Base-by-base conservation (phyloP, 345 rosid genomes). In the Bruguiera parviflora region DNA sequence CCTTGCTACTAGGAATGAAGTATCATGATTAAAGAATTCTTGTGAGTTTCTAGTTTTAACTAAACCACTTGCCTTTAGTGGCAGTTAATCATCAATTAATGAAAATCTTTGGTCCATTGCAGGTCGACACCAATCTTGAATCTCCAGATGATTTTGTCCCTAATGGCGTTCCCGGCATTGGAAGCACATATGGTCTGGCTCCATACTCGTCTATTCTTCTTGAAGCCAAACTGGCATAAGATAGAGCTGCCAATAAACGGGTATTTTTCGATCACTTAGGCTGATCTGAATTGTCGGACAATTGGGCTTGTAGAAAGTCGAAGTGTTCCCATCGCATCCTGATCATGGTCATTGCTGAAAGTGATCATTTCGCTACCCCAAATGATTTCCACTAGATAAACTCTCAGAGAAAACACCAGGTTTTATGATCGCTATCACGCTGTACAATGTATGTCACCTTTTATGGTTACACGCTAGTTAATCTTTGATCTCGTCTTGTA, bases 121-220 rank as follows among this genome's bases (percentile, higher is more conserved):
- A 94, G 97, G 95, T 70, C 75, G 98, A 94, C 78, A 94, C 97
- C 27, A 89, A 88, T 77, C 90, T 88, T 5, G 68, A 64, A 39
- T 83, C 95, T 28, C 95, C 97, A 0, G 58, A 79, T 31, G 97
- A 94, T 73, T 77, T 91, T 57, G 85, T 88, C 27, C 58, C 71
- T 0, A 77, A 84, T 74, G 97, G 97, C 9, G 84, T 88, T 49
- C 77, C 88, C 3, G 92, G 95, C 52, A 67, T 83, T 53, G 73
- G 83, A 33, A 80, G 81, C 57, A 73, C 84, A 58, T 94, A 88
- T 58, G 85, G 85, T 31, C 71, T 91, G 21, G 88, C 94, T 65
- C 84, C 97, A 16, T 83, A 81, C 79, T 85, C 97, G 33, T 86
- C 92, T 2, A 77, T 88, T 71, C 87, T 92, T 69, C 85, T 92